Conservation (phyloP, 2,329 filamentous ascomycete species). For the Fusarium sp. region DNA sequence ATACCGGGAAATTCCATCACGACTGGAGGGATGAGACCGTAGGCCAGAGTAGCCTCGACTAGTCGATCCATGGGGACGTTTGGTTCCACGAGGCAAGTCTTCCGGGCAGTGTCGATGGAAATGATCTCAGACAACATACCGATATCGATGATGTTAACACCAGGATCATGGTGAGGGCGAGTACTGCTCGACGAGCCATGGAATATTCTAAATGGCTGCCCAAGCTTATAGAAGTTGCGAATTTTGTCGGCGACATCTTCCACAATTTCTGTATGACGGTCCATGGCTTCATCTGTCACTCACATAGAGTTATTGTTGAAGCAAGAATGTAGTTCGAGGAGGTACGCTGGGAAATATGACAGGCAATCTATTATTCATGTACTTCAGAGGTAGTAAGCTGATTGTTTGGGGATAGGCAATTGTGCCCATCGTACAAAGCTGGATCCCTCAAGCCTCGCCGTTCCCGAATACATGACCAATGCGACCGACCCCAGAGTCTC, state of each 20-base stretch:
- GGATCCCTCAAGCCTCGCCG: too few relatives aligned
- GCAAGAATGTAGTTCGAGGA: too few relatives aligned
- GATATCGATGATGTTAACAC: slow-evolving; percentile 42
- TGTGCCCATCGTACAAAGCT: too few relatives aligned
- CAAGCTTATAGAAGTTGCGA: slow-evolving; percentile 58
- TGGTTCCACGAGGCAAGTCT: slow-evolving; percentile 67
- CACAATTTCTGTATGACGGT: slow-evolving; percentile 61
- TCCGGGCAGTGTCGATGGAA: slow-evolving; percentile 3
- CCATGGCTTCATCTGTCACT: slow-evolving; percentile 53
- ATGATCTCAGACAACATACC: slow-evolving; percentile 36
- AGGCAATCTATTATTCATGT: neutral
- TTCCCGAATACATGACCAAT: too few relatives aligned
- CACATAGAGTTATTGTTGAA: too few relatives aligned
- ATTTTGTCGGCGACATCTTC: slow-evolving; percentile 59
- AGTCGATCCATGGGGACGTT: slow-evolving; percentile 78
- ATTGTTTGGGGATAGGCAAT: too few relatives aligned
- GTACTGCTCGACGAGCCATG: slow-evolving; percentile 83
- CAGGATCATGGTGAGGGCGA: slow-evolving; percentile 58
- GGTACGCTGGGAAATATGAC: fast-evolving
- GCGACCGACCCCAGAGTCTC: too few relatives aligned
- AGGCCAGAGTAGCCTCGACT: slow-evolving; percentile 66
- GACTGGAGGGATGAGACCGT: slow-evolving; percentile 72
- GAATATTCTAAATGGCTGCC: slow-evolving; percentile 74
- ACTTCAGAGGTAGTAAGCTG: fast-evolving
- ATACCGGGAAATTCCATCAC: slow-evolving; percentile 81